A percentile compares a stretch with the other conserved stretches of the same genome.
These are phyloP conservation scores for Psilocybe sp. DNA, from an alignment of 768 basidiomycete genomes.

Conservation along the genomic window DNA sequence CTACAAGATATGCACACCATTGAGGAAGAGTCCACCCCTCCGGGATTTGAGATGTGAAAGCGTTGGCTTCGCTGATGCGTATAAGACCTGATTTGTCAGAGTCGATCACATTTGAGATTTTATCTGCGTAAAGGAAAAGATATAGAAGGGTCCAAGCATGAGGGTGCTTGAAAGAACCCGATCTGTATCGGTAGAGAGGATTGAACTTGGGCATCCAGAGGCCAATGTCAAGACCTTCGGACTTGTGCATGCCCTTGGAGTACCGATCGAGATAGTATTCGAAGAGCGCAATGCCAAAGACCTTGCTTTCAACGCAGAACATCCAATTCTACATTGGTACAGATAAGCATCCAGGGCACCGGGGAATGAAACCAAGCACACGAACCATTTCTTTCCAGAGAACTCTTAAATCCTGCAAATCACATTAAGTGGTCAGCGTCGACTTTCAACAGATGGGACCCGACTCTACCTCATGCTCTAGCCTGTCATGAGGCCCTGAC, in stretches of 20 bases:
- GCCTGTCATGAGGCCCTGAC: too few species aligned
- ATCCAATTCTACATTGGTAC: constrained; percentile 9
- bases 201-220: too few species aligned
- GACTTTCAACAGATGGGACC: not conserved
- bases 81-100: constrained; percentile 11
- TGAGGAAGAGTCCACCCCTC: constrained; percentile 10
- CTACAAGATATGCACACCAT: constrained; percentile 8
- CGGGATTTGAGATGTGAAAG: constrained; percentile 9
- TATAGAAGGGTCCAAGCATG: constrained; percentile 10
- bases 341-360: not conserved
- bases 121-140: not conserved
- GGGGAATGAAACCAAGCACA: too few species aligned
- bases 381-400: not conserved
- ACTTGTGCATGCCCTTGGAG: not conserved
- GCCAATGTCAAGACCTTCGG: too few species aligned
- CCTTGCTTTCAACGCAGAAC: constrained; percentile 11
- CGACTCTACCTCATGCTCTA: too few species aligned
- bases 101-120: constrained; percentile 8
- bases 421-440: constrained; percentile 8
- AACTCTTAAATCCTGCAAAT: not conserved
- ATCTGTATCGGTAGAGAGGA: too few species aligned
- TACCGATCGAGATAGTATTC: constrained; percentile 11
- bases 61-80: constrained; percentile 12
- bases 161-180: not conserved
- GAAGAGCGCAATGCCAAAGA: constrained; percentile 7